Evolutionary conservation across 1,284 basidiomycete species (phyloP).

Genomic region (Xerocomus amazonicus): DNA sequence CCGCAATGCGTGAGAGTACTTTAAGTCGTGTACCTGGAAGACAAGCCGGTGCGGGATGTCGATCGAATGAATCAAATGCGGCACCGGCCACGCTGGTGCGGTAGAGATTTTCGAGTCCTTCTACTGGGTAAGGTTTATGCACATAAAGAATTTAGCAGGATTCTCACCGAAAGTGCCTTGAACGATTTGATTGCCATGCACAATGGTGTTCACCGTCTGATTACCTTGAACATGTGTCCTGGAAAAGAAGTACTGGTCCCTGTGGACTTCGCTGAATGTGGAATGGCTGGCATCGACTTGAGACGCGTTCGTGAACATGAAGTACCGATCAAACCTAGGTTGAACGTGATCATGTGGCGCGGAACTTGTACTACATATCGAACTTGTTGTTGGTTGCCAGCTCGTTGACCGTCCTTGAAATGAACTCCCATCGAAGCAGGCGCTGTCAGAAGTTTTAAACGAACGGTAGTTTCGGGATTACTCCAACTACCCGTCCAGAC

Average conservation of each 20-base stretch:
- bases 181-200: constrained; percentile 24
- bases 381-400: too few relatives aligned
- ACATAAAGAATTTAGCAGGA: background rate
- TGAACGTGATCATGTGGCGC: too few relatives aligned
- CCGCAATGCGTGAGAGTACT: constrained; percentile 10
- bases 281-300: constrained; percentile 26
- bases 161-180: constrained; percentile 15
- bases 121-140: background rate
- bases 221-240: constrained; percentile 15
- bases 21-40: constrained; percentile 23
- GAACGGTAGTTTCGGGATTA: background rate
- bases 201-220: constrained; percentile 19
- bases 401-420: too few relatives aligned
- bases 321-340: background rate
- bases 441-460: background rate
- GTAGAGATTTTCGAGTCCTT: constrained; percentile 15
- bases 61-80: constrained; percentile 19
- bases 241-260: constrained; percentile 17
- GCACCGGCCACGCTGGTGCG: constrained; percentile 16
- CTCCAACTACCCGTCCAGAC: background rate
- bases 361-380: too few relatives aligned
- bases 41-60: constrained; percentile 21
- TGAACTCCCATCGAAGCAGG: background rate
- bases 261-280: constrained; percentile 24
- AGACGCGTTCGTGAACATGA: constrained; percentile 26